phyloP scores from a whole-genome alignment of 2,329 filamentous ascomycete species.

The Geosmithia putterillii region DNA sequence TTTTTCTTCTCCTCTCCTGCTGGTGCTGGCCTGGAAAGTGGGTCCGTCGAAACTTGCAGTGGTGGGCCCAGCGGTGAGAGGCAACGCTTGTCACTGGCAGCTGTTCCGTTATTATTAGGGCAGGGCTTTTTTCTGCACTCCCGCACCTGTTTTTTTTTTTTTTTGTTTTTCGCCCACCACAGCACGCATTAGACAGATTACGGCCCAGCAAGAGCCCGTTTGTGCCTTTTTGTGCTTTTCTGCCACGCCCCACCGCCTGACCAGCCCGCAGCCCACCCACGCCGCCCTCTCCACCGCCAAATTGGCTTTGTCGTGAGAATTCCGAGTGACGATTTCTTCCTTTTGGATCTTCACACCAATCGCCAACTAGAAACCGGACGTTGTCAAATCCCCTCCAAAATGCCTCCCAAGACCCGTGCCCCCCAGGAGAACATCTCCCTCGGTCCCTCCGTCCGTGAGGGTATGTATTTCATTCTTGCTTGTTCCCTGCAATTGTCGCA shows the following conservation, averaged over 20 bases:
- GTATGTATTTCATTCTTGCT: slow-evolving; percentile 38
- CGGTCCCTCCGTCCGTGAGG: slow-evolving; percentile 92
- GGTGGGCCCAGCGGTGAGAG: neutral
- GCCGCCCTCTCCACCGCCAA: slow-evolving; percentile 9
- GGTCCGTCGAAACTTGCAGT: neutral
- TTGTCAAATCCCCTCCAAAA: slow-evolving; percentile 39
- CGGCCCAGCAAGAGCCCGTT: no score
- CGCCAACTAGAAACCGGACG: slow-evolving; percentile 13
- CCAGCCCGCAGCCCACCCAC: slow-evolving; percentile 7
- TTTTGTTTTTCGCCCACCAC: neutral
- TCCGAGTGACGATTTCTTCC: neutral
- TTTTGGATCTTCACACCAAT: slow-evolving; percentile 1
- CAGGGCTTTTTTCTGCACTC: no score
- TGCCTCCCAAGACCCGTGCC: slow-evolving; percentile 86
- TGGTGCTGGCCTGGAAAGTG: no score
- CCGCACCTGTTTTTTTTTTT: no score
- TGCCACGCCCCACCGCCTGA: slow-evolving; percentile 24
- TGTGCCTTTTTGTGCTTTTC: slow-evolving; percentile 9
- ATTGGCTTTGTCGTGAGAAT: slow-evolving; percentile 11
- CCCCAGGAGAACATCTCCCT: slow-evolving; percentile 97
- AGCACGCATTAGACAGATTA: no score
- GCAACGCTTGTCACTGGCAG: no score
- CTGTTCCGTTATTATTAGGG: no score
- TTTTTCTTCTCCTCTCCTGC: slow-evolving; percentile 9
- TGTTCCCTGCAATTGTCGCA: neutral